A percentile compares a stretch with the other conserved stretches of the same genome.
phyloP scores from a whole-genome alignment of 2,329 filamentous ascomycete species.

The Neoascochyta sp. region DNA sequence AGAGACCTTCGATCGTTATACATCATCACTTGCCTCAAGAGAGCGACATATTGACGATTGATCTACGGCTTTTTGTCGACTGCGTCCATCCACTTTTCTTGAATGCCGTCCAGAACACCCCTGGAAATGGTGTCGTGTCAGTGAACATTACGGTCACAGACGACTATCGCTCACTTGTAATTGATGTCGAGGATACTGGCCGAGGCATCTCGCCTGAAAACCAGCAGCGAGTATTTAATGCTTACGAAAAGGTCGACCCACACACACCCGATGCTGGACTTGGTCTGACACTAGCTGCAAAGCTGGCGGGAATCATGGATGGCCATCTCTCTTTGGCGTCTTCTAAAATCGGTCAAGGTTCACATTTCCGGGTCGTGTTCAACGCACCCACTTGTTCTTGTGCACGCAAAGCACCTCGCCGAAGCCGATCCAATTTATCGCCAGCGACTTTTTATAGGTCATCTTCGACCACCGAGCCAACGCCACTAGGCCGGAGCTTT shows the following conservation, averaged over 20 bases:
- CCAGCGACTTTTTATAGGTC: no score
- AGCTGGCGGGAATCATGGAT: constrained; percentile 42
- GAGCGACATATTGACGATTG: constrained; percentile 33
- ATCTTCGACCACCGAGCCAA: constrained; percentile 8
- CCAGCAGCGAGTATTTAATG: constrained; percentile 42
- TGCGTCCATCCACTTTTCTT: constrained; percentile 42
- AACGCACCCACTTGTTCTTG: constrained; percentile 22
- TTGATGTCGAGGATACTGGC: constrained; percentile 46
- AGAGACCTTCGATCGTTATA: constrained; percentile 32
- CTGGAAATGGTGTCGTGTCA: constrained; percentile 39
- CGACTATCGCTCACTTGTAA: constrained; percentile 29
- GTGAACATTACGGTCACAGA: constrained; percentile 31
- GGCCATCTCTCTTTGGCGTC: constrained; percentile 40
- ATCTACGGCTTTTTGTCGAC: constrained; percentile 43
- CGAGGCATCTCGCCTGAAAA: constrained; percentile 39
- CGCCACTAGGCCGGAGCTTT: constrained; percentile 13
- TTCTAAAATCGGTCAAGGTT: constrained; percentile 37
- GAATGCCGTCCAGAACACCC: constrained; percentile 45
- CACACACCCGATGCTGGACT: constrained; percentile 43
- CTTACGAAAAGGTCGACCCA: constrained; percentile 43
- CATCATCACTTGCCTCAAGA: constrained; percentile 28
- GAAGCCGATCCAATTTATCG: no score
- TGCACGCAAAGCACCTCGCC: no score
- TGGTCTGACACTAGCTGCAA: constrained; percentile 44
- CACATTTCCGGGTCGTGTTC: constrained; percentile 41